Percentiles rank a stretch among this genome's conserved stretches.
Conservation (phyloP, 805 yeast genomes). For the Priceomyces carsonii region DNA sequence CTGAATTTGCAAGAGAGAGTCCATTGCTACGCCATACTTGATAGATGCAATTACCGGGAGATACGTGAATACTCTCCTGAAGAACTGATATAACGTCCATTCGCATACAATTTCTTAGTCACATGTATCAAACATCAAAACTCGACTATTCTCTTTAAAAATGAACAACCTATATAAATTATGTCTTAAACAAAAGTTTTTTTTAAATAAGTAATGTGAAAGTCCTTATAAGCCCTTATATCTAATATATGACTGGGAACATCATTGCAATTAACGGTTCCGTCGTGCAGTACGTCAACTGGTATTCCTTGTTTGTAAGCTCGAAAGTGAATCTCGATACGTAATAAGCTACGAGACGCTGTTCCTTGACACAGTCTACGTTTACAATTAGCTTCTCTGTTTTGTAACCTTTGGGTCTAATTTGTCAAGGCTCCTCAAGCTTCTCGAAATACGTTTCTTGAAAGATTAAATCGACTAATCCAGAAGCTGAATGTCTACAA, state of each 20-base stretch:
- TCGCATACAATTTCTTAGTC: too few species aligned
- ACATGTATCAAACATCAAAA: not conserved
- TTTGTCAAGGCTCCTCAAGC: too few species aligned
- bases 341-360: slow-evolving; percentile 49
- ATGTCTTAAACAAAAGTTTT: too few species aligned
- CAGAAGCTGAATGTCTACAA: slow-evolving; percentile 37
- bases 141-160: too few species aligned
- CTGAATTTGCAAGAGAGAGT: too few species aligned
- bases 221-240: slow-evolving; percentile 37
- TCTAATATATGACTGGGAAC: slow-evolving; percentile 33
- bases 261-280: slow-evolving; percentile 12
- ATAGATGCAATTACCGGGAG: too few species aligned
- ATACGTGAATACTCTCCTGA: too few species aligned
- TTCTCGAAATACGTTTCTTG: slow-evolving; percentile 14
- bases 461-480: slow-evolving; percentile 23
- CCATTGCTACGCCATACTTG: too few species aligned
- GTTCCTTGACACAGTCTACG: slow-evolving; percentile 51
- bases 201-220: slow-evolving; percentile 40
- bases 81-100: too few species aligned
- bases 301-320: slow-evolving; percentile 20
- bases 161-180: too few species aligned
- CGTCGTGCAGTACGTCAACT: slow-evolving; percentile 15
- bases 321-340: slow-evolving; percentile 38
- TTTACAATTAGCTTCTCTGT: slow-evolving; percentile 23
- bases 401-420: slow-evolving; percentile 4